A percentile compares a stretch with the other conserved stretches of the same genome.
phyloP scores from a whole-genome alignment of 2,329 filamentous ascomycete species.

The Apiospora koreana region DNA sequence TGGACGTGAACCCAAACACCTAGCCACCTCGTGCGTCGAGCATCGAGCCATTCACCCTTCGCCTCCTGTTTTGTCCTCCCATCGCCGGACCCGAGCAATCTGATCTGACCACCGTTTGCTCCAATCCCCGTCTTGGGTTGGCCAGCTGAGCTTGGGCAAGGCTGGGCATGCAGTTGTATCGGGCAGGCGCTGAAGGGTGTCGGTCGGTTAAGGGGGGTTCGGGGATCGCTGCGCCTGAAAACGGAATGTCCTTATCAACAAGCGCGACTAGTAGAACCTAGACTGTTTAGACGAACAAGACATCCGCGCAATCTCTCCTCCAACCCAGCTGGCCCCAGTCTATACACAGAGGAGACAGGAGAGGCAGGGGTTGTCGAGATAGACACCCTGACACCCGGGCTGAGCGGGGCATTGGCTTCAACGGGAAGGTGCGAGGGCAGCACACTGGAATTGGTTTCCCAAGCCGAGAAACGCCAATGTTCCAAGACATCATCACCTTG shows the following conservation, averaged over 20 bases:
- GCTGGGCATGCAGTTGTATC: neutral
- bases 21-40: no score
- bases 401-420: neutral
- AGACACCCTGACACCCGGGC: neutral
- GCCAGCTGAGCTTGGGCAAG: neutral
- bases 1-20: neutral
- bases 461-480: slow-evolving; percentile 6
- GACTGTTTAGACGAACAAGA: neutral
- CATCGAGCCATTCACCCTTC: no score
- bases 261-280: neutral
- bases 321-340: neutral
- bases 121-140: no score
- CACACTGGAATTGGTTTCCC: neutral
- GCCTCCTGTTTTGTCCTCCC: no score
- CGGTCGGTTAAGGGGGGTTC: neutral
- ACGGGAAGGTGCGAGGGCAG: neutral
- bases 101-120: no score
- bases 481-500: slow-evolving; percentile 3
- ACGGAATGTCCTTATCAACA: slow-evolving; percentile 1
- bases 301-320: neutral
- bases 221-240: neutral
- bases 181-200: neutral
- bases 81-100: neutral
- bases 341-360: no score
- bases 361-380: no score